phyloP scores from a whole-genome alignment of 2,329 filamentous ascomycete species.

The Pestalotiopsis sp. region DNA sequence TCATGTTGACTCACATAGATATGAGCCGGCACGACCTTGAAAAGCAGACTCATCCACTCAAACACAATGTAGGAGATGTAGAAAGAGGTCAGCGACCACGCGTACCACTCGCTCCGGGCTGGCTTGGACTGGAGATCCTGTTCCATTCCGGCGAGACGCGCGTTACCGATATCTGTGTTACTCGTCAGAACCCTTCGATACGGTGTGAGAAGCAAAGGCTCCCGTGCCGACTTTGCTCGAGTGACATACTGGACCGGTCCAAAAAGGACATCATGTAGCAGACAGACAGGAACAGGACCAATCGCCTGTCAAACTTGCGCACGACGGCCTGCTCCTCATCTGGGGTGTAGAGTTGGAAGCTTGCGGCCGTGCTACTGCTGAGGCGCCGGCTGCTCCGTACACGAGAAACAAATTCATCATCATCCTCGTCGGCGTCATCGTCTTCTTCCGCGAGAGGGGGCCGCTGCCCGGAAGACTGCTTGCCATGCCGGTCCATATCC shows the following conservation, averaged over 20 bases:
- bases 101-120: slow-evolving; percentile 52
- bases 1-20: slow-evolving; percentile 46
- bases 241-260: slow-evolving; percentile 73
- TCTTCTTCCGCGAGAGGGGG: background rate
- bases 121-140: slow-evolving; percentile 57
- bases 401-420: background rate
- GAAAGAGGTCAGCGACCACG: slow-evolving; percentile 63
- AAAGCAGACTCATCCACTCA: slow-evolving; percentile 68
- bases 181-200: slow-evolving; percentile 9
- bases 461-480: background rate
- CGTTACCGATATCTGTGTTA: slow-evolving; percentile 60
- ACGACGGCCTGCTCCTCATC: slow-evolving; percentile 76
- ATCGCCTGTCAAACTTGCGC: slow-evolving; percentile 73
- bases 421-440: background rate
- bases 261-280: slow-evolving; percentile 86
- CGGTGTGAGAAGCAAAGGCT: slow-evolving; percentile 26
- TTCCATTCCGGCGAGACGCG: slow-evolving; percentile 66
- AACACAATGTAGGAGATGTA: slow-evolving; percentile 66
- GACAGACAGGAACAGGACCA: slow-evolving; percentile 80
- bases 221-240: background rate
- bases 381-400: slow-evolving; percentile 14
- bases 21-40: slow-evolving; percentile 62
- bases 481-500: background rate
- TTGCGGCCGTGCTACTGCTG: slow-evolving; percentile 24
- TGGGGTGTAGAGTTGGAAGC: slow-evolving; percentile 44